phyloP scores from a whole-genome alignment of 306 rosid species.

The Dryas alaskensis region DNA sequence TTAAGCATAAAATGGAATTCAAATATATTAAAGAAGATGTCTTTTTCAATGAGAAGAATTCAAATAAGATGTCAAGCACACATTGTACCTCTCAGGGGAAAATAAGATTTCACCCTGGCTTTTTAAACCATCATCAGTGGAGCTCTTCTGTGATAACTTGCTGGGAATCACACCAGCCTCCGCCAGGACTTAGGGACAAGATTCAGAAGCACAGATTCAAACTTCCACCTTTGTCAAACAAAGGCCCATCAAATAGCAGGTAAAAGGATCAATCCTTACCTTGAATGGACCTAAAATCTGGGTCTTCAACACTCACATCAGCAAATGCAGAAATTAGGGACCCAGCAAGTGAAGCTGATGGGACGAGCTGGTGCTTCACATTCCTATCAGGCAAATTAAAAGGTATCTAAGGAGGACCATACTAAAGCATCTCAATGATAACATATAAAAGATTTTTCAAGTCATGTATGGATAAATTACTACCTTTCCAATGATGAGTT shows the following conservation, averaged over 20 bases:
- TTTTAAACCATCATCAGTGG: constrained; percentile 31
- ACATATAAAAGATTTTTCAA: constrained; percentile 9
- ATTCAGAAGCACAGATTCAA: constrained; percentile 31
- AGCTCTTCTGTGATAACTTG: constrained; percentile 55
- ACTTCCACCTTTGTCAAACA: constrained; percentile 12
- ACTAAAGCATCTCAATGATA: background rate
- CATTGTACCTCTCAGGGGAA: constrained; percentile 67
- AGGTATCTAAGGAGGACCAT: constrained; percentile 17
- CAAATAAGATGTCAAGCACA: background rate
- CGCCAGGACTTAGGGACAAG: constrained; percentile 57
- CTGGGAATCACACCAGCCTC: constrained; percentile 86
- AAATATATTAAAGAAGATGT: constrained; percentile 12
- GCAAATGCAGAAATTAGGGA: constrained; percentile 64
- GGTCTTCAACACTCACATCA: constrained; percentile 55
- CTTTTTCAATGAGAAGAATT: too few species aligned
- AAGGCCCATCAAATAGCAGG: constrained; percentile 6
- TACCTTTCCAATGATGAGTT: constrained; percentile 77
- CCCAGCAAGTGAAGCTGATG: constrained; percentile 56
- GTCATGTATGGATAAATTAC: constrained; percentile 14
- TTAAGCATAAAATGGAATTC: constrained; percentile 23
- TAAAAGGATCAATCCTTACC: constrained; percentile 43
- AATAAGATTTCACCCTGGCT: constrained; percentile 34
- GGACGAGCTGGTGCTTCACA: constrained; percentile 57
- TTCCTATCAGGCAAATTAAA: constrained; percentile 49
- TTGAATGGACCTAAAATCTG: constrained; percentile 70